Percentiles rank a stretch among this genome's conserved stretches.
Evolutionary conservation across 1,284 basidiomycete genomes (phyloP).

Genomic region (Cutaneotrichosporon cavernicola): DNA sequence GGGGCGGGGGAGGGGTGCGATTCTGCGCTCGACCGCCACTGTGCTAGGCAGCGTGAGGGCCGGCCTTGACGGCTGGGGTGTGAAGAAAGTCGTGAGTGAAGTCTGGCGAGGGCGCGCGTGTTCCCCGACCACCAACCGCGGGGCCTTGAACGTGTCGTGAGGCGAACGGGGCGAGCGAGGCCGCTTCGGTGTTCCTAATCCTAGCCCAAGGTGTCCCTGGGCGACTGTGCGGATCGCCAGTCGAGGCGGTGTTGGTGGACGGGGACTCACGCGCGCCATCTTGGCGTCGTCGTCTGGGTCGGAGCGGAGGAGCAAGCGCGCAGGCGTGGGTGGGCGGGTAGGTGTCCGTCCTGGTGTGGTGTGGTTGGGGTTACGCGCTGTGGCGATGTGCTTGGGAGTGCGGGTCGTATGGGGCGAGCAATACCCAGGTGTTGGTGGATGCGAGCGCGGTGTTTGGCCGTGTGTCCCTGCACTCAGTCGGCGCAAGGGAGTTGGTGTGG

Average conservation of each 20-base stretch:
- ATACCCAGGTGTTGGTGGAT: not conserved
- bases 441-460: not conserved
- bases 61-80: slow-evolving; percentile 5
- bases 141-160: not conserved
- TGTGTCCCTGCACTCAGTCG: not conserved
- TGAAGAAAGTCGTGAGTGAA: not conserved
- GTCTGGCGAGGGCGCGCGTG: slow-evolving; percentile 2
- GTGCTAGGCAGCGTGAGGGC: not conserved
- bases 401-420: not conserved
- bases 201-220: slow-evolving; percentile 12
- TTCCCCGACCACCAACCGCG: not conserved
- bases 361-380: not conserved
- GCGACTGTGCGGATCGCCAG: slow-evolving; percentile 10
- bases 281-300: slow-evolving; percentile 1
- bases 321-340: slow-evolving; percentile 9
- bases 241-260: slow-evolving; percentile 19
- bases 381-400: not conserved
- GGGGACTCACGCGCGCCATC: slow-evolving; percentile 2
- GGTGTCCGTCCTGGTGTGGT: not conserved
- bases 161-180: slow-evolving; percentile 4
- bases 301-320: slow-evolving; percentile 12
- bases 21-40: not conserved
- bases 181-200: slow-evolving; percentile 1
- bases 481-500: not conserved
- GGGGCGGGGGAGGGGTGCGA: slow-evolving; percentile 6